Evolutionary conservation across 2,329 filamentous ascomycete genomes (phyloP).

Genomic region (Fusarium euwallaceae): DNA sequence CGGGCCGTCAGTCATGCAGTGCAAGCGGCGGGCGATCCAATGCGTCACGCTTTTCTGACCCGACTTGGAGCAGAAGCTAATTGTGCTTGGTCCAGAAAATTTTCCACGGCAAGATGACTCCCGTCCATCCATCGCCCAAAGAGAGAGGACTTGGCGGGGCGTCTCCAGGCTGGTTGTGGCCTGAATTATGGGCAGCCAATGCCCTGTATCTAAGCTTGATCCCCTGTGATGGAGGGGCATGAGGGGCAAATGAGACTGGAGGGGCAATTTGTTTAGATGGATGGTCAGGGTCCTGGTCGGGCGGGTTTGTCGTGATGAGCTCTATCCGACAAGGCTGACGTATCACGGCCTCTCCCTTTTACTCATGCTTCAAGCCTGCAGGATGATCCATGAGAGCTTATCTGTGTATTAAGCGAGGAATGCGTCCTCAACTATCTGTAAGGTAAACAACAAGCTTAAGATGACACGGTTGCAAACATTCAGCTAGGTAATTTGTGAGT

Average conservation of each 20-base stretch:
- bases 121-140: neutral
- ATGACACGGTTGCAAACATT: neutral
- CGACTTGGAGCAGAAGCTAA: slow-evolving; percentile 12
- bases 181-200: slow-evolving; percentile 8
- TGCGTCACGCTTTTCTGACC: slow-evolving; percentile 32
- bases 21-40: slow-evolving; percentile 26
- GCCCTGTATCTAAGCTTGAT: slow-evolving; percentile 13
- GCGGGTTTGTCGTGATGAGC: neutral
- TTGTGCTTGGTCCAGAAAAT: slow-evolving; percentile 24
- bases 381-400: neutral
- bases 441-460: neutral
- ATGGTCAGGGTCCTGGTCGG: neutral
- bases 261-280: neutral
- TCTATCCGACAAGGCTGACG: neutral
- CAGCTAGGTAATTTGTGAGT: neutral
- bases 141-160: neutral
- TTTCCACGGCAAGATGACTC: slow-evolving; percentile 8
- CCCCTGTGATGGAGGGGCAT: slow-evolving; percentile 13
- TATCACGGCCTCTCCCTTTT: neutral
- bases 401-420: neutral
- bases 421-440: neutral
- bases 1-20: slow-evolving; percentile 36
- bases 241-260: neutral
- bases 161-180: slow-evolving; percentile 9
- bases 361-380: neutral